Percentiles rank a stretch among this genome's conserved stretches.
phyloP scores from a whole-genome alignment of 164 flowering plant genomes.

The Piper longum region DNA sequence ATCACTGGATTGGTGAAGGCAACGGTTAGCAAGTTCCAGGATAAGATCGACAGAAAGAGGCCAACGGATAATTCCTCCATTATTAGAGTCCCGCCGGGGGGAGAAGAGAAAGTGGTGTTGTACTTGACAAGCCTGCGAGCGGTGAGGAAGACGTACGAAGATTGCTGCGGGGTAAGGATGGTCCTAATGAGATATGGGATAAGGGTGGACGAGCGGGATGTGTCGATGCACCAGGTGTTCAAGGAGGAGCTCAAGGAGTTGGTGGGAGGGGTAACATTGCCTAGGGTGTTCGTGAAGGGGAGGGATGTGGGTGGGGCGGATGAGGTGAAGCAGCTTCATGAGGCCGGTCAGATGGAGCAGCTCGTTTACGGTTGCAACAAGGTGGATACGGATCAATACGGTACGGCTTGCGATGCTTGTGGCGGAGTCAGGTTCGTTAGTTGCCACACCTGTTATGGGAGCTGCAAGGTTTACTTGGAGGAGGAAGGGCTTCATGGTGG shows the following conservation, averaged over 20 bases:
- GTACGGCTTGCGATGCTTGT: constrained; percentile 55
- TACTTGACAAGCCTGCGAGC: constrained; percentile 88
- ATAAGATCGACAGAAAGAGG: constrained; percentile 5
- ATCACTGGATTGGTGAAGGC: constrained; percentile 3
- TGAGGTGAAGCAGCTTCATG: constrained; percentile 53
- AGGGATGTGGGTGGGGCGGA: constrained; percentile 69
- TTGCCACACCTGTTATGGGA: constrained; percentile 78
- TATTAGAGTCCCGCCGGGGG: constrained; percentile 11
- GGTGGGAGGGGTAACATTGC: constrained; percentile 41
- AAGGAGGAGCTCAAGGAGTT: constrained; percentile 61
- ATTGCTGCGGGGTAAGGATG: constrained; percentile 53
- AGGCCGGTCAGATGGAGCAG: constrained; percentile 62
- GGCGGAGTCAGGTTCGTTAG: constrained; percentile 79
- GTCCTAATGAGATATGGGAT: constrained; percentile 49
- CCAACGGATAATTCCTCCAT: background rate
- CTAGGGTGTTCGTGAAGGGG: constrained; percentile 56
- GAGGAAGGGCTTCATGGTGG: constrained; percentile 26
- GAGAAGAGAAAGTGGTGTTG: constrained; percentile 41
- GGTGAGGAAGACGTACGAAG: constrained; percentile 84
- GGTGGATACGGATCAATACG: constrained; percentile 20
- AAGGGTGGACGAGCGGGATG: constrained; percentile 77
- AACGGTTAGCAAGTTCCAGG: constrained; percentile 8
- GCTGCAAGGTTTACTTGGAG: constrained; percentile 68
- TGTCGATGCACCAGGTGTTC: constrained; percentile 78
- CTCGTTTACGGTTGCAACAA: constrained; percentile 37